Base-by-base conservation (phyloP, 129 eudicot species). In the Chrysanthemum makinoi region DNA sequence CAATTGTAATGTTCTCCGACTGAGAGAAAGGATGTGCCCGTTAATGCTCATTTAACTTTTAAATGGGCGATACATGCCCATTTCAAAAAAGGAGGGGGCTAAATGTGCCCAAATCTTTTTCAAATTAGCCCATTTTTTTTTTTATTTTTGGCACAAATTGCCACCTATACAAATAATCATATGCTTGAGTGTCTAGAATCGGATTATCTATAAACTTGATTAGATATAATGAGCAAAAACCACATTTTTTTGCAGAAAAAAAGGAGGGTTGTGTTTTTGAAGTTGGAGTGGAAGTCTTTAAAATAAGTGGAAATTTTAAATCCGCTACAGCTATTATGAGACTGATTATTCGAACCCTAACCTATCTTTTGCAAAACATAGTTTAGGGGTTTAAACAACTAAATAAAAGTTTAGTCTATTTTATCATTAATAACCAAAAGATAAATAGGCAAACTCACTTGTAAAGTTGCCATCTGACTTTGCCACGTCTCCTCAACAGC, bases 401-500 rank as follows among this genome's bases (percentile, higher is more conserved):
- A 39, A 39, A 39, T 7, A 39, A 8, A 39, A 39, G 10, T 39
- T 39, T 39, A 39, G 46, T 39, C 46, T 1, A 22, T 13, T 52
- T 52, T 13, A 52, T 52, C n/a, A 13, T 52, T 15, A 15, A 17
- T 18, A 24, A 20, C n/a, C 15, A 10, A 24, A 24, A 20, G 56
- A 52, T 3, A 35, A 48, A 57, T 24, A 61, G 62, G 47, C 7
- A 62, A 72, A 85, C 95, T 89, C 72, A 94, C 99, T 82, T 90
- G 97, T 79, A 90, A 82, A 56, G 97, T 72, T 76, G 81, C 74
- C 82, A 88, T 86, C 79, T 94, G 96, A 78, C 75, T 82, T 82
- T 90, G 89, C 97, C 99, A 94, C 82, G 73, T 81, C 49, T 86
- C 96, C 85, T 94, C 99, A 79, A 94, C 85, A 14, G 86, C 79